phyloP scores from a whole-genome alignment of 495 filamentous ascomycete genomes.

The Immersiella caudata region DNA sequence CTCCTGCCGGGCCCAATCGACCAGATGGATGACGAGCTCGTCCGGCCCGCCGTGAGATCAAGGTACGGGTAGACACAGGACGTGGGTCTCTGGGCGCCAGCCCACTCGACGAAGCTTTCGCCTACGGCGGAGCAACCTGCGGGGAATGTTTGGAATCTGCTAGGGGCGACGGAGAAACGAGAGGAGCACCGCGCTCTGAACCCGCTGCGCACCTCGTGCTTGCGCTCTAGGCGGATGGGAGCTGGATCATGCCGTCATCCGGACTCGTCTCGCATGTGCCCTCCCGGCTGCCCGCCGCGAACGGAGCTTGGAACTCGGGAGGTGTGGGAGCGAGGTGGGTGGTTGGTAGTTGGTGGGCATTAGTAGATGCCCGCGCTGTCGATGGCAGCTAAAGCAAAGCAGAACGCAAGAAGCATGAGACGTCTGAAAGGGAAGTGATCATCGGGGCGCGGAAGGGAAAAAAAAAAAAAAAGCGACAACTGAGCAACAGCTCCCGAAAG shows the following conservation, averaged over 20 bases:
- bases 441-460: slow-evolving; percentile 10
- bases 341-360: background rate
- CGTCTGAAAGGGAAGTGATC: slow-evolving; percentile 21
- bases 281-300: background rate
- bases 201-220: background rate
- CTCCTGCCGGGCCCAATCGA: slow-evolving; percentile 15
- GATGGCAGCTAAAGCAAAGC: background rate
- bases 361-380: background rate
- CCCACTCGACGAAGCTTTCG: slow-evolving; percentile 8
- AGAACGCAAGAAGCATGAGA: slow-evolving; percentile 8
- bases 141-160: background rate
- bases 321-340: background rate
- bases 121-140: background rate
- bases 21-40: slow-evolving; percentile 14
- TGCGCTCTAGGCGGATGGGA: slow-evolving; percentile 2
- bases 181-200: background rate
- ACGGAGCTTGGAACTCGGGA: background rate
- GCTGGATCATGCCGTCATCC: slow-evolving; percentile 19
- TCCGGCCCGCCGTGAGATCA: slow-evolving; percentile 15
- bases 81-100: slow-evolving; percentile 1
- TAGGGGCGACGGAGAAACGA: background rate
- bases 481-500: background rate
- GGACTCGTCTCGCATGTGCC: slow-evolving; percentile 13
- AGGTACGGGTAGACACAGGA: slow-evolving; percentile 12
- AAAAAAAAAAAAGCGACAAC: background rate